phyloP scores from a whole-genome alignment of 2,329 filamentous ascomycete genomes.

The Fusarium odoratissimum region DNA sequence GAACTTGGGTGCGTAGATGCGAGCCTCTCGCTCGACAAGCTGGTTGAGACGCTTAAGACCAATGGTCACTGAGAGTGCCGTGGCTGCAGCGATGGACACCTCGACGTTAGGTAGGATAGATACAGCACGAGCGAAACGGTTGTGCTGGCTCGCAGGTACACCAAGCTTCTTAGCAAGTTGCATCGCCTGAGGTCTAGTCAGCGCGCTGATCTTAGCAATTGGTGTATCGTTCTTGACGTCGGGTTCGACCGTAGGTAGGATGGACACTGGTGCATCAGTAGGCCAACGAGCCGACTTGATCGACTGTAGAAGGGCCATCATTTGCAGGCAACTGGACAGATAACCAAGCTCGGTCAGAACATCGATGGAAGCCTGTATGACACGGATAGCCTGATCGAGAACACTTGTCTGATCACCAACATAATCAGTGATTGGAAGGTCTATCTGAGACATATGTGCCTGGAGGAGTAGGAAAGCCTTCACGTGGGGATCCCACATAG shows the following conservation, averaged over 20 bases:
- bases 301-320: slow-evolving; percentile 88
- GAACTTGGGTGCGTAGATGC: slow-evolving; percentile 88
- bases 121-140: slow-evolving; percentile 68
- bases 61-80: slow-evolving; percentile 71
- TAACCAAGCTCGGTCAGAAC: slow-evolving; percentile 91
- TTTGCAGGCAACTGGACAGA: slow-evolving; percentile 79
- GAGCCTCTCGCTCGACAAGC: slow-evolving; percentile 71
- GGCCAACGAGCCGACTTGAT: slow-evolving; percentile 96
- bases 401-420: slow-evolving; percentile 93
- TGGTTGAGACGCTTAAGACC: slow-evolving; percentile 75
- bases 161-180: slow-evolving; percentile 63
- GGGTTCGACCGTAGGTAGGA: slow-evolving; percentile 78
- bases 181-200: slow-evolving; percentile 51
- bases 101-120: slow-evolving; percentile 76
- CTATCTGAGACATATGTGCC: slow-evolving; percentile 92
- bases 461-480: slow-evolving; percentile 95
- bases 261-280: slow-evolving; percentile 79
- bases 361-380: slow-evolving; percentile 95
- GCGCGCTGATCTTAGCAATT: slow-evolving; percentile 57
- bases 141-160: slow-evolving; percentile 58
- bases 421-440: slow-evolving; percentile 95
- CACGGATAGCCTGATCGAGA: slow-evolving; percentile 95
- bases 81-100: slow-evolving; percentile 70
- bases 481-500: slow-evolving; percentile 98
- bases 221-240: slow-evolving; percentile 56